Evolutionary conservation across 179 eudicot species (phyloP).

Genomic region (Beta lomatogona): DNA sequence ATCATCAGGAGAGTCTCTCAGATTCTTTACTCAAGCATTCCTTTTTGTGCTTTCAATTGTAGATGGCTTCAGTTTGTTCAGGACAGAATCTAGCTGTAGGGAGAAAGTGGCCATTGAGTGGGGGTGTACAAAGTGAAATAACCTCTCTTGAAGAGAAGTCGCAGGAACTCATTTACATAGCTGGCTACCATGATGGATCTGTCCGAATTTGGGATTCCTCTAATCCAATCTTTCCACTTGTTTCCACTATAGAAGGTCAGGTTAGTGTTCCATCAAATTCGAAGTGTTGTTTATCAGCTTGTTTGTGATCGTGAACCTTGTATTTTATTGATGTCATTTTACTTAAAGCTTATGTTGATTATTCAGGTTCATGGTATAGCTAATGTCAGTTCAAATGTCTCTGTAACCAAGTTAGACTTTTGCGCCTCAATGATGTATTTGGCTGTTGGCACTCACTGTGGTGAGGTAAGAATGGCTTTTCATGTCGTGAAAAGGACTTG

Average conservation of each 20-base stretch:
- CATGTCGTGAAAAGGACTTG: background rate
- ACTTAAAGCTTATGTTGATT: slow-evolving; percentile 19
- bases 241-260: slow-evolving; percentile 53
- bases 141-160: slow-evolving; percentile 36
- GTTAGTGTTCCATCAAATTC: slow-evolving; percentile 41
- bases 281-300: background rate
- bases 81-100: slow-evolving; percentile 31
- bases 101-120: slow-evolving; percentile 59
- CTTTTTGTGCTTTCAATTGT: slow-evolving; percentile 16
- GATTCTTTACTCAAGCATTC: slow-evolving; percentile 12
- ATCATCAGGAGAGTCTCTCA: background rate
- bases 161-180: slow-evolving; percentile 49
- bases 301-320: slow-evolving; percentile 10
- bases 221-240: slow-evolving; percentile 50
- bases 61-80: slow-evolving; percentile 46
- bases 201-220: slow-evolving; percentile 79
- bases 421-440: slow-evolving; percentile 53
- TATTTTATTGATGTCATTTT: background rate
- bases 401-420: slow-evolving; percentile 57
- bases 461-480: slow-evolving; percentile 53
- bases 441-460: slow-evolving; percentile 75
- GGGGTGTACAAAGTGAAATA: slow-evolving; percentile 50
- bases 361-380: slow-evolving; percentile 56
- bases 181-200: slow-evolving; percentile 78
- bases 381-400: slow-evolving; percentile 44